These are phyloP conservation scores for Coniophora puteana DNA, from an alignment of 1,284 basidiomycete species.

Conservation along the genomic window DNA sequence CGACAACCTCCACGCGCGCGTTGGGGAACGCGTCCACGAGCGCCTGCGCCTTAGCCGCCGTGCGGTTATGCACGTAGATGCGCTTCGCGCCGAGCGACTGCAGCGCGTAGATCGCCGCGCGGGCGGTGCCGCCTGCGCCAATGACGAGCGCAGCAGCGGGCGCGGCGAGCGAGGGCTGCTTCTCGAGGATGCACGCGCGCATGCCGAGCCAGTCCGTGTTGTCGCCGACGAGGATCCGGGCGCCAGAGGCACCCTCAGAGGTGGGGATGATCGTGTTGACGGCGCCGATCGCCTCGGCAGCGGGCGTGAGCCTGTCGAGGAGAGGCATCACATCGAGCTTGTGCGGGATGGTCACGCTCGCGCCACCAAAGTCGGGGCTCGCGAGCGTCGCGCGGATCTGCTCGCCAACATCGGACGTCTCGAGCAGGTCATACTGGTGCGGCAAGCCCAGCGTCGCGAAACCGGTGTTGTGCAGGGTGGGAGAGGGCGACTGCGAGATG, in stretches of 20 bases:
- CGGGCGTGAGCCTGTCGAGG: slow-evolving; percentile 73
- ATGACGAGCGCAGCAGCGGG: slow-evolving; percentile 72
- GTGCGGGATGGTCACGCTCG: slow-evolving; percentile 93
- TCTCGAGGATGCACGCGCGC: slow-evolving; percentile 49
- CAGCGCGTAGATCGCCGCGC: slow-evolving; percentile 89
- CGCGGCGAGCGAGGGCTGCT: slow-evolving; percentile 24
- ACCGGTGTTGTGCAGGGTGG: slow-evolving; percentile 89
- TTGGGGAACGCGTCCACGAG: slow-evolving; percentile 69
- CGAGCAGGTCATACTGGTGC: slow-evolving; percentile 74
- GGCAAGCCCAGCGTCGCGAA: slow-evolving; percentile 84
- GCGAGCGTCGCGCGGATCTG: slow-evolving; percentile 62
- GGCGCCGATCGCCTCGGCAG: slow-evolving; percentile 83
- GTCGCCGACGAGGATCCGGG: slow-evolving; percentile 69
- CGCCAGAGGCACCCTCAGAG: slow-evolving; percentile 15
- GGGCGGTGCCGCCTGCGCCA: slow-evolving; percentile 89
- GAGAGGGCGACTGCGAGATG: slow-evolving; percentile 88
- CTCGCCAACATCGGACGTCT: slow-evolving; percentile 68
- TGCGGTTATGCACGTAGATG: slow-evolving; percentile 88
- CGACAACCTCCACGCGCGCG: slow-evolving; percentile 54
- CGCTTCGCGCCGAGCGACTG: slow-evolving; percentile 61
- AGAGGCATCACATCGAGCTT: slow-evolving; percentile 85
- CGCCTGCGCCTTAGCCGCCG: slow-evolving; percentile 64
- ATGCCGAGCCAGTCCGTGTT: slow-evolving; percentile 96
- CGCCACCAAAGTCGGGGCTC: slow-evolving; percentile 84
- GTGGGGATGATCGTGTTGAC: slow-evolving; percentile 86